These are phyloP conservation scores for Neonectria faginata DNA, from an alignment of 2,329 filamentous ascomycete species.

Conservation along the genomic window DNA sequence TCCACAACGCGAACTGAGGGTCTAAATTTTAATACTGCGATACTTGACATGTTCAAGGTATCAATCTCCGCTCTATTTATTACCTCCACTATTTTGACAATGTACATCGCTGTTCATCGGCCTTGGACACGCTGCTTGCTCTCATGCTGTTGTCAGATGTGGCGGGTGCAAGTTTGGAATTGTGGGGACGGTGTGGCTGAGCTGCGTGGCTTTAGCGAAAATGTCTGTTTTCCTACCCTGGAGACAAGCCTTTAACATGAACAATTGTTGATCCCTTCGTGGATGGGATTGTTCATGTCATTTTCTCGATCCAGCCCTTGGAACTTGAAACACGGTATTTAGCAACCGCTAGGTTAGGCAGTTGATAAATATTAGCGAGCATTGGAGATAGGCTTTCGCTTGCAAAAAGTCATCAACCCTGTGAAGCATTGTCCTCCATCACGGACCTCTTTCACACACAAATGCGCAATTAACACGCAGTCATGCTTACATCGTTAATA, in stretches of 20 bases:
- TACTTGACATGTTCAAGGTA: no score
- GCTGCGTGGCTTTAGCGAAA: not conserved
- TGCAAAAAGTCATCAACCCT: not conserved
- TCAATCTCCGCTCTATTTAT: no score
- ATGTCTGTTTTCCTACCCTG: not conserved
- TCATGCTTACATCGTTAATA: not conserved
- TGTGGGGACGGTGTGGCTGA: not conserved
- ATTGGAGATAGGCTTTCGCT: not conserved
- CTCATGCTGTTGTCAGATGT: no score
- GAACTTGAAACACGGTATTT: not conserved
- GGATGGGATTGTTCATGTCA: not conserved
- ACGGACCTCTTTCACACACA: not conserved
- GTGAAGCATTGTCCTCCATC: not conserved
- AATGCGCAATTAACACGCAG: not conserved
- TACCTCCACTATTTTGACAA: no score
- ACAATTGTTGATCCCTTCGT: not conserved
- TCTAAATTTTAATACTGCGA: no score
- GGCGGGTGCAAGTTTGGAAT: not conserved
- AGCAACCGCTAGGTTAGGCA: not conserved
- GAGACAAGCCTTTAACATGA: not conserved
- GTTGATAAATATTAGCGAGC: not conserved
- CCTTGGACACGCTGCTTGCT: no score
- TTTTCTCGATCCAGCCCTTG: not conserved
- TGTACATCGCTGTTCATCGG: no score
- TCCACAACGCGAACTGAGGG: no score